Evolutionary conservation across 2,329 filamentous ascomycete species (phyloP).

Genomic region (Nectriaceae sp.): DNA sequence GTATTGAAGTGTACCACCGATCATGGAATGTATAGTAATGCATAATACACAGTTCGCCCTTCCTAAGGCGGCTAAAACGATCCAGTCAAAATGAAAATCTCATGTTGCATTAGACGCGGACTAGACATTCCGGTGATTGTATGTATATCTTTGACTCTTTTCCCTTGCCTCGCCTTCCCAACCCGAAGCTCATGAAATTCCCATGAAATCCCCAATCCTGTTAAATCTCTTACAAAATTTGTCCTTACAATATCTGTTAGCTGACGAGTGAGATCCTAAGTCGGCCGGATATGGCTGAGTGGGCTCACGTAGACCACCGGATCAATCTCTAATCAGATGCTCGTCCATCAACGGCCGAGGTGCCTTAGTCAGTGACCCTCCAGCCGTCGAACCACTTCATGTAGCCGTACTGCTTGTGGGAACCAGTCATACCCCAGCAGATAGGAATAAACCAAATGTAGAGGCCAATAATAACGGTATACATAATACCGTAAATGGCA

Average conservation of each 20-base stretch:
- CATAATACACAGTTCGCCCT: slow-evolving; percentile 30
- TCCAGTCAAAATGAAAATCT: slow-evolving; percentile 19
- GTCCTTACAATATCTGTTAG: too few species aligned
- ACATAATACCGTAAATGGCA: slow-evolving; percentile 72
- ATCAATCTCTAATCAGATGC: background rate
- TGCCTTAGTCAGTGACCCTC: slow-evolving; percentile 69
- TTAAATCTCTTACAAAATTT: slow-evolving; percentile 10
- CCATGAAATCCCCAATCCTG: slow-evolving; percentile 21
- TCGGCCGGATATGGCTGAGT: too few species aligned
- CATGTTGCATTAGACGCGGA: slow-evolving; percentile 33
- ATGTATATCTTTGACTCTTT: slow-evolving; percentile 21
- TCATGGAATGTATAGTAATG: slow-evolving; percentile 35
- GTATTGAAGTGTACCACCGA: slow-evolving; percentile 22
- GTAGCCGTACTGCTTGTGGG: slow-evolving; percentile 82
- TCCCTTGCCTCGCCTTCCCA: slow-evolving; percentile 23
- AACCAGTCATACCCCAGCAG: slow-evolving; percentile 92
- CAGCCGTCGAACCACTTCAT: slow-evolving; percentile 92
- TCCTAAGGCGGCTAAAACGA: slow-evolving; percentile 18
- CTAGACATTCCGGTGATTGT: slow-evolving; percentile 20
- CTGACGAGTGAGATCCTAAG: too few species aligned
- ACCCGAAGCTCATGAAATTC: slow-evolving; percentile 18
- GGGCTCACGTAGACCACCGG: background rate
- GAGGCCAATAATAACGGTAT: slow-evolving; percentile 72
- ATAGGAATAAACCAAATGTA: slow-evolving; percentile 92
- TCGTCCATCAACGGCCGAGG: slow-evolving; percentile 1